Percentiles rank a stretch among this genome's conserved stretches.
Evolutionary conservation across 2,329 filamentous ascomycete species (phyloP).

Genomic region (Trichoderma sp.): DNA sequence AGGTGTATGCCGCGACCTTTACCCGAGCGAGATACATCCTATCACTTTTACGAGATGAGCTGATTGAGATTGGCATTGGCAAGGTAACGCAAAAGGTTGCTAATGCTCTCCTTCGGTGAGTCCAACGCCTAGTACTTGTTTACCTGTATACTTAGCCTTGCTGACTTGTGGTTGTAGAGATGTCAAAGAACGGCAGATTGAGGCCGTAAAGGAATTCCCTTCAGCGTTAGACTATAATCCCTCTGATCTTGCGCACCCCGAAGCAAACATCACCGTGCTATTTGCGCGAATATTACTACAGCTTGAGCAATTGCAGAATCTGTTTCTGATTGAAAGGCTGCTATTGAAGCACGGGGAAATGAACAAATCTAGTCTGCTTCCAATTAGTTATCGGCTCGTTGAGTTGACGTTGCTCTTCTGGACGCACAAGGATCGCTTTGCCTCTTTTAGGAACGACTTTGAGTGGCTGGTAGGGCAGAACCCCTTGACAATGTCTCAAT

Average conservation of each 20-base stretch:
- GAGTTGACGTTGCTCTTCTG: slow-evolving; percentile 49
- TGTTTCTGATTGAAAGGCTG: slow-evolving; percentile 60
- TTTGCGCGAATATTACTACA: slow-evolving; percentile 50
- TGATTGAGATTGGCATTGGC: slow-evolving; percentile 58
- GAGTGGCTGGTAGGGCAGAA: slow-evolving; percentile 50
- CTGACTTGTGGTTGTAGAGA: neutral
- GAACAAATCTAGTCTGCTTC: slow-evolving; percentile 44
- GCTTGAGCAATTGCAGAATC: slow-evolving; percentile 56
- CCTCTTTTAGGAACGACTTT: slow-evolving; percentile 45
- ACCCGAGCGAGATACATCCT: slow-evolving; percentile 50
- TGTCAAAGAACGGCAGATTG: slow-evolving; percentile 13
- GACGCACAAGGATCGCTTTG: slow-evolving; percentile 52
- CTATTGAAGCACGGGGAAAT: slow-evolving; percentile 48
- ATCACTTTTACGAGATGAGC: slow-evolving; percentile 56
- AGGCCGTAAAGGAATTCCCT: slow-evolving; percentile 31
- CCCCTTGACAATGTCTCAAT: neutral
- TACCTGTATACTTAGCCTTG: neutral
- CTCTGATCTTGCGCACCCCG: slow-evolving; percentile 40
- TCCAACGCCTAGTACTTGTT: neutral
- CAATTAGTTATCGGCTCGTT: slow-evolving; percentile 51
- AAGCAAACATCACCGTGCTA: slow-evolving; percentile 36
- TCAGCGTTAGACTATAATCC: slow-evolving; percentile 43
- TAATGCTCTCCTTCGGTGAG: slow-evolving; percentile 3
- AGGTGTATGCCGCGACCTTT: slow-evolving; percentile 48
- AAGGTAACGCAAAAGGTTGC: slow-evolving; percentile 22